phyloP scores from a whole-genome alignment of 1,284 basidiomycete genomes.

The Grifola frondosa region DNA sequence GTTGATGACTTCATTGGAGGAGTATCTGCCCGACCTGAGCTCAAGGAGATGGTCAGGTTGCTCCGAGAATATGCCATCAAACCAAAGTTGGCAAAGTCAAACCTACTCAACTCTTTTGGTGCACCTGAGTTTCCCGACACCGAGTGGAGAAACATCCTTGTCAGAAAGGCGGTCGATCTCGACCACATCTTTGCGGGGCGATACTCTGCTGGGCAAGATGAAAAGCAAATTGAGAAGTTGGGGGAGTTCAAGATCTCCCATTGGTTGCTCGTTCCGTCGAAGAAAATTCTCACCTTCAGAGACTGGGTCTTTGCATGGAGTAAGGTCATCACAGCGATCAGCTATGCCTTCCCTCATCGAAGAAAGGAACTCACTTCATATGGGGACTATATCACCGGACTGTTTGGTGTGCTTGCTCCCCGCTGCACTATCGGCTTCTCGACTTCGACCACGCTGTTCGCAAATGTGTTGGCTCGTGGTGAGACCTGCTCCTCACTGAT shows the following conservation, averaged over 20 bases:
- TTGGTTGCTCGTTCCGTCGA: neutral
- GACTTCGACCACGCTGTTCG: conserved; percentile 3
- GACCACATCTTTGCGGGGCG: neutral
- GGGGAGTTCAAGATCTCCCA: neutral
- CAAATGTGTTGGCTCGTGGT: neutral
- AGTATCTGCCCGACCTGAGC: no score
- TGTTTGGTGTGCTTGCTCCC: neutral
- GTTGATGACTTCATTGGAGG: no score
- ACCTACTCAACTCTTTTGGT: no score
- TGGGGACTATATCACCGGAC: neutral
- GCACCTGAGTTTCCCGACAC: neutral
- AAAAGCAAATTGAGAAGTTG: neutral
- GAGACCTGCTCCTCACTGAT: conserved; percentile 1
- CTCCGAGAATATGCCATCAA: neutral
- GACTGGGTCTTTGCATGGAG: conserved; percentile 2
- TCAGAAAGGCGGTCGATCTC: conserved; percentile 1
- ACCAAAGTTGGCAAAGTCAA: neutral
- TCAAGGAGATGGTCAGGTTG: neutral
- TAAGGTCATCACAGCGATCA: neutral
- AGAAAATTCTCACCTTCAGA: neutral
- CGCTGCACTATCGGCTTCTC: neutral
- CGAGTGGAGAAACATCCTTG: conserved; percentile 2
- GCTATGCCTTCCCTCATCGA: conserved; percentile 3
- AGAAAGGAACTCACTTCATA: neutral
- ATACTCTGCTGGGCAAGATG: neutral